Conservation (phyloP, 441 rosid species). For the Mallotus repandus region DNA sequence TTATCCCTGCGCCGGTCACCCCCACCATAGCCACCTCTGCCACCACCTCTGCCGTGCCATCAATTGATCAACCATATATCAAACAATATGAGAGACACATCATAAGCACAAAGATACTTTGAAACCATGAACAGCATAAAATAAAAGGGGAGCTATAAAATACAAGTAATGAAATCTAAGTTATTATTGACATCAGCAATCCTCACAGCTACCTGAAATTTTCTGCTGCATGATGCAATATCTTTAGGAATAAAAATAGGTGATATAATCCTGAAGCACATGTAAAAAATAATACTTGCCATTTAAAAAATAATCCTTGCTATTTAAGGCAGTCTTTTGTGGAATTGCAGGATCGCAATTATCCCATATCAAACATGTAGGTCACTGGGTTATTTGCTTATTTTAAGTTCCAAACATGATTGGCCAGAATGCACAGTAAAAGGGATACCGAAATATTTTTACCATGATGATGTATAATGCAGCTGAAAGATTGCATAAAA, state of each 20-base stretch:
- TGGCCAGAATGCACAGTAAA: background rate
- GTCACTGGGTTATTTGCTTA: background rate
- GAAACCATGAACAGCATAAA: background rate
- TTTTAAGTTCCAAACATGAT: background rate
- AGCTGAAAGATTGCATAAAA: background rate
- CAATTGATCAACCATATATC: background rate
- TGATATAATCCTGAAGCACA: background rate
- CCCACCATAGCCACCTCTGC: constrained; percentile 75
- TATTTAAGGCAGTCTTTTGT: background rate
- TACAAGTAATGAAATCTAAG: background rate
- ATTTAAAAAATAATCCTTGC: background rate
- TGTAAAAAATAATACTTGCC: background rate
- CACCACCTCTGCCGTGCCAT: constrained; percentile 51
- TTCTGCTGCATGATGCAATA: background rate
- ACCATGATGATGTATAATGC: background rate
- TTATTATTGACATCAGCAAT: background rate
- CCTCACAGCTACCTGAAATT: background rate
- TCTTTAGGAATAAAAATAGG: background rate
- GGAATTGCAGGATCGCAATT: background rate
- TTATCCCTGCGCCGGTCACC: constrained; percentile 83
- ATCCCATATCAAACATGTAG: background rate
- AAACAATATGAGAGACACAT: background rate
- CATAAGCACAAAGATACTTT: background rate
- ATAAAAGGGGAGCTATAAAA: background rate
- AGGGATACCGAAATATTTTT: background rate